Conservation (phyloP, 768 basidiomycete species). For the Pleurotus tuber-regium region DNA sequence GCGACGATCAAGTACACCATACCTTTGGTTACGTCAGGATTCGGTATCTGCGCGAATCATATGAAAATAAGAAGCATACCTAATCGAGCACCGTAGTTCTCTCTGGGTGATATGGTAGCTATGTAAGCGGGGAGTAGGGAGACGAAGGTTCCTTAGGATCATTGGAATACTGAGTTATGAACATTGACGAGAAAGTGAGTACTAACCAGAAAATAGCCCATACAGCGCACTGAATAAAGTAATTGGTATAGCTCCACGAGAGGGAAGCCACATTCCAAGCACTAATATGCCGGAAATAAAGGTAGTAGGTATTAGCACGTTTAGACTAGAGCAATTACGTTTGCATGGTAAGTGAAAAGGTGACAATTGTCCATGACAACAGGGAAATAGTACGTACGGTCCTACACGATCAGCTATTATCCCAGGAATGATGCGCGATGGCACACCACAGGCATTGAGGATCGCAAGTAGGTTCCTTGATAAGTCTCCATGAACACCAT, state of each 20-base stretch:
- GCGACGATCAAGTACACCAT: slow-evolving; percentile 26
- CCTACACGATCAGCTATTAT: slow-evolving; percentile 26
- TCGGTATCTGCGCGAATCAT: neutral
- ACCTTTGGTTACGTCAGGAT: slow-evolving; percentile 14
- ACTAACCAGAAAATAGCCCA: slow-evolving; percentile 25
- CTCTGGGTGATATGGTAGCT: slow-evolving; percentile 25
- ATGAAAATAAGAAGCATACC: slow-evolving; percentile 17
- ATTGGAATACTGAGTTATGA: neutral
- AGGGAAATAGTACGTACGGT: slow-evolving; percentile 15
- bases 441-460: slow-evolving; percentile 26
- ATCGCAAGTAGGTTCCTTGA: slow-evolving; percentile 27
- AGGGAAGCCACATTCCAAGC: slow-evolving; percentile 26
- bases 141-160: slow-evolving; percentile 24
- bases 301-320: slow-evolving; percentile 23
- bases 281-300: slow-evolving; percentile 21
- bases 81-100: slow-evolving; percentile 26
- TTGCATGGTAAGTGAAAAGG: neutral
- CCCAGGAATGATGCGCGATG: slow-evolving; percentile 25
- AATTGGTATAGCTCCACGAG: slow-evolving; percentile 20
- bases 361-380: neutral
- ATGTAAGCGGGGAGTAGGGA: slow-evolving; percentile 27
- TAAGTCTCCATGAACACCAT: slow-evolving; percentile 18
- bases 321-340: slow-evolving; percentile 23
- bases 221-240: slow-evolving; percentile 27
- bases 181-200: slow-evolving; percentile 7